phyloP scores from a whole-genome alignment of 139 green algal species.

The Auxenochlorella protothecoides region DNA sequence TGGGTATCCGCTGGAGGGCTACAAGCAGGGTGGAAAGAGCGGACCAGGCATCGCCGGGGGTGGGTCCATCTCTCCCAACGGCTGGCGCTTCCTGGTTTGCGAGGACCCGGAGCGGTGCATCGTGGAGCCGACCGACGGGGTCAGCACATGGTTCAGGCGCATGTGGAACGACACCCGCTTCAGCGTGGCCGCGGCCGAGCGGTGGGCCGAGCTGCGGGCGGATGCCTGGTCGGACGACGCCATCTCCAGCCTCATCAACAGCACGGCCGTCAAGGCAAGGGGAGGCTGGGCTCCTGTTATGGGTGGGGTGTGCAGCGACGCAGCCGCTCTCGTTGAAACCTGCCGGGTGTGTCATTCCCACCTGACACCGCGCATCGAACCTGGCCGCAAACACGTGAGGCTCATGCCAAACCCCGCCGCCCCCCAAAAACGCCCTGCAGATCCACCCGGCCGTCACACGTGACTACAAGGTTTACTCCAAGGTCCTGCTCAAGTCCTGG shows the following conservation, averaged over 20 bases:
- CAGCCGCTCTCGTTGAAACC: no score
- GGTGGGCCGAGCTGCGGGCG: slow-evolving; percentile 20
- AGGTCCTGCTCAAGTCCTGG: no score
- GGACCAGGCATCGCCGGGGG: slow-evolving; percentile 33
- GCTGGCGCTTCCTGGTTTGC: slow-evolving; percentile 35
- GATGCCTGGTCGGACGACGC: slow-evolving; percentile 14
- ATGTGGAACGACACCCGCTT: slow-evolving; percentile 25
- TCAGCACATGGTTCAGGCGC: slow-evolving; percentile 16
- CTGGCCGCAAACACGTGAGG: no score
- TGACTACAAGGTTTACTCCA: no score
- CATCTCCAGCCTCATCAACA: background rate
- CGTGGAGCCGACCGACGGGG: slow-evolving; percentile 19
- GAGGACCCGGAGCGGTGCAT: slow-evolving; percentile 22
- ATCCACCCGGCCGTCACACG: no score
- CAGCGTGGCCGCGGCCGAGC: slow-evolving; percentile 1
- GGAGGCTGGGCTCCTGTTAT: no score
- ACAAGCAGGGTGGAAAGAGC: slow-evolving; percentile 13
- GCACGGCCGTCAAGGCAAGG: background rate
- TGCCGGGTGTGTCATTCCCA: no score
- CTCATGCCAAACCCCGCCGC: no score
- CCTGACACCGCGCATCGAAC: no score
- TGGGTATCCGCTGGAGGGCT: slow-evolving; percentile 65
- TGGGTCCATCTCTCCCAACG: slow-evolving; percentile 50
- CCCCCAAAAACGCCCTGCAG: no score
- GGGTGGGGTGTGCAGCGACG: no score